Base-by-base conservation (phyloP, 768 basidiomycete species). In the Thelephora ganbajun region DNA sequence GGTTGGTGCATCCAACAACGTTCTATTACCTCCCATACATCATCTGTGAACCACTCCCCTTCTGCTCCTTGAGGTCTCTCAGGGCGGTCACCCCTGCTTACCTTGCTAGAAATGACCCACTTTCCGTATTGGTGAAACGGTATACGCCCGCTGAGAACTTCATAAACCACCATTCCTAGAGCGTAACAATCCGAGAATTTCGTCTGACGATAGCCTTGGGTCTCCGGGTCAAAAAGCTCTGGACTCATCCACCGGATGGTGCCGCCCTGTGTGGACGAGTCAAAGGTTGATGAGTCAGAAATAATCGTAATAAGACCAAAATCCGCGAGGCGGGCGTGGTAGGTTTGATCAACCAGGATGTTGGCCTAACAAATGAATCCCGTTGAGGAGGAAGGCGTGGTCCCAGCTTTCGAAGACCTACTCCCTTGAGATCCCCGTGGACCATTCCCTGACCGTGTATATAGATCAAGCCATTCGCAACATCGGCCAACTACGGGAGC, bases 231-330 rank as follows among this genome's bases (percentile, higher is more conserved):
- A 16, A 58, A 53, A 1, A 55, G 20, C 35, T 58, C 57, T 5
- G 57, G 55, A 12, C 51, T 48, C 54, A 55, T 55, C 36, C 50
- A 58, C 1, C 54, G 56, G 6, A 50, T 26, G 12, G 56, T 51
- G 1, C 54, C 54, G 11, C 19, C n/a, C 5, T 22, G 37, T 23
- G 33, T 30, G 26, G 14, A 47, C 42, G 35, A 45, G 54, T 14
- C 35, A 9, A 9, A 52, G 52, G n/a, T 52, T 53, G 23, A 48
- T 50, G 6, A 16, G 34, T 34, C 47, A 49, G 3, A 53, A 18
- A 50, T 16, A 1, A 45, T 35, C n/a, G 45, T 41, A 14, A 37
- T 37, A 11, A 50, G 41, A 13, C 49, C 49, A 34, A 50, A 47
- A 33, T 50, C 49, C 11, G 49, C n/a, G 2, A 50, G 45, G n/a